A percentile compares a stretch with the other conserved stretches of the same genome.
Evolutionary conservation across 257 asterid species (phyloP).

Genomic region (Ophiorrhiza pumila): DNA sequence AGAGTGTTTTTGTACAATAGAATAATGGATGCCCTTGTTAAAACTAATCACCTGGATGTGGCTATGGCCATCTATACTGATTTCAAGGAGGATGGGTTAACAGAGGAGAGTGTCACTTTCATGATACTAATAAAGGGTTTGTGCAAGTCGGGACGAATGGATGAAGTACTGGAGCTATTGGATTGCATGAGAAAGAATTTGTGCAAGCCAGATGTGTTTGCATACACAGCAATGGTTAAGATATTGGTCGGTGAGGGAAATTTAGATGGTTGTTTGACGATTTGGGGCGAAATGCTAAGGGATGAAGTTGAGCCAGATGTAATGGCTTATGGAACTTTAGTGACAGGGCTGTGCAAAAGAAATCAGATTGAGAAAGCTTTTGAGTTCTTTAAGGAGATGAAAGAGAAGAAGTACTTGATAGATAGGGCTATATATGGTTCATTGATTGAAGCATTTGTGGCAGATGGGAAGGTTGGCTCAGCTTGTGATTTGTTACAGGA

Average conservation of each 20-base stretch:
- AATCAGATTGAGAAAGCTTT: slow-evolving; percentile 51
- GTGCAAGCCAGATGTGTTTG: slow-evolving; percentile 96
- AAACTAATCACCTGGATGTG: slow-evolving; percentile 71
- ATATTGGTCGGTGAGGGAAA: slow-evolving; percentile 61
- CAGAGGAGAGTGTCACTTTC: slow-evolving; percentile 72
- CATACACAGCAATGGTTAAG: slow-evolving; percentile 90
- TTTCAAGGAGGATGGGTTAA: slow-evolving; percentile 69
- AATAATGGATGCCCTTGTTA: slow-evolving; percentile 88
- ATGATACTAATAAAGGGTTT: slow-evolving; percentile 88
- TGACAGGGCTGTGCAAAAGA: slow-evolving; percentile 65
- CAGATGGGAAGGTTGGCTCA: slow-evolving; percentile 60
- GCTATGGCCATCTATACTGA: slow-evolving; percentile 79
- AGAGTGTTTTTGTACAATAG: slow-evolving; percentile 78
- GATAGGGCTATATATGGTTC: slow-evolving; percentile 87
- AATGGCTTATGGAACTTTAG: slow-evolving; percentile 81
- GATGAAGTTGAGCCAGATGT: slow-evolving; percentile 81
- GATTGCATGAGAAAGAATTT: slow-evolving; percentile 66
- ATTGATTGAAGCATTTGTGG: slow-evolving; percentile 77
- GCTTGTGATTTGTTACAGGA: slow-evolving; percentile 88
- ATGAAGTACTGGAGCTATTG: slow-evolving; percentile 59
- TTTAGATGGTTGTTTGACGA: slow-evolving; percentile 69
- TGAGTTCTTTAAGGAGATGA: slow-evolving; percentile 84
- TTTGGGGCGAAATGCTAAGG: slow-evolving; percentile 81
- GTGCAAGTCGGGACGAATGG: slow-evolving; percentile 65
- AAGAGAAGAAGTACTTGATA: slow-evolving; percentile 56